Evolutionary conservation across 148 eudicot genomes (phyloP).

Genomic region (Tetragonia tetragonoides): DNA sequence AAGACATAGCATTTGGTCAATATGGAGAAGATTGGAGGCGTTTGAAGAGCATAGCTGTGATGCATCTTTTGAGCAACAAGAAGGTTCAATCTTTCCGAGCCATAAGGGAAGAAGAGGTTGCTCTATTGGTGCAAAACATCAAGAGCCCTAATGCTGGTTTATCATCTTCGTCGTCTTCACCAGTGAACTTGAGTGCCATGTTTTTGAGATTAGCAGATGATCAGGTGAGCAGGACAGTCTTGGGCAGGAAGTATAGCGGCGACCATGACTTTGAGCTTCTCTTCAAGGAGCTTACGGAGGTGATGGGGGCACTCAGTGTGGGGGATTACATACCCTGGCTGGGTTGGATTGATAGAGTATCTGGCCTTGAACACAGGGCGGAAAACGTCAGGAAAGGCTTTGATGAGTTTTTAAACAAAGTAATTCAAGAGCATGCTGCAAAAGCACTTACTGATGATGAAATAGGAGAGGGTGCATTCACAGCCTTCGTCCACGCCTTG

Average conservation of each 20-base stretch:
- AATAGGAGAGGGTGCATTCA: no score
- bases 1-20: slow-evolving; percentile 21
- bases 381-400: background rate
- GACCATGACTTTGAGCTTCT: slow-evolving; percentile 6
- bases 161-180: no score
- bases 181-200: slow-evolving; percentile 35
- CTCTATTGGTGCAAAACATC: no score
- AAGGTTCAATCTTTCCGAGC: slow-evolving; percentile 12
- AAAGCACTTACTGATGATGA: no score
- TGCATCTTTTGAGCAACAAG: slow-evolving; percentile 39
- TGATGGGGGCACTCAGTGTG: background rate
- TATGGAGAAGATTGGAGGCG: slow-evolving; percentile 40
- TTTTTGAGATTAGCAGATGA: slow-evolving; percentile 26
- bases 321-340: slow-evolving; percentile 23
- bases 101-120: slow-evolving; percentile 49
- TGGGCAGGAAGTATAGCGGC: slow-evolving; percentile 33
- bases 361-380: slow-evolving; percentile 26
- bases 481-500: no score
- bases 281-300: slow-evolving; percentile 6
- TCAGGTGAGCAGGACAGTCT: slow-evolving; percentile 34
- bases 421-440: slow-evolving; percentile 33
- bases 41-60: slow-evolving; percentile 23
- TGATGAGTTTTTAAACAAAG: slow-evolving; percentile 29
- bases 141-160: background rate
- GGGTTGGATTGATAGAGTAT: slow-evolving; percentile 27